Evolutionary conservation across 2,329 filamentous ascomycete genomes (phyloP).

Genomic region (Fusarium sp.): DNA sequence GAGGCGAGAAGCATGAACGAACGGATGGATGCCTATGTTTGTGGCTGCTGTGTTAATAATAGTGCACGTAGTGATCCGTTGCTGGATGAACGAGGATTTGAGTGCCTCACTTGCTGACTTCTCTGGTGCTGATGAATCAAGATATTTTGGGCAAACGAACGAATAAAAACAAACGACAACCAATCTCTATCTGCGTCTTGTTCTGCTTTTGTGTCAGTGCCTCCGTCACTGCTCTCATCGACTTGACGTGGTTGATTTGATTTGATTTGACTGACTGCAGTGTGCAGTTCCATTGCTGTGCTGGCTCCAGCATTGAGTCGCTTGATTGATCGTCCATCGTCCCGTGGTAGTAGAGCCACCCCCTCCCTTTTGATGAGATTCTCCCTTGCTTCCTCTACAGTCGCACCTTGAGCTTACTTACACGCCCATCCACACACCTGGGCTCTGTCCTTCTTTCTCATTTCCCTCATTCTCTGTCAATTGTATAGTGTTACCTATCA

Average conservation of each 20-base stretch:
- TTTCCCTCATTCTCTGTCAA: slow-evolving; percentile 7
- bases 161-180: slow-evolving; percentile 17
- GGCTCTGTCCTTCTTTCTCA: slow-evolving; percentile 1
- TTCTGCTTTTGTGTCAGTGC: slow-evolving; percentile 37
- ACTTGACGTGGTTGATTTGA: slow-evolving; percentile 37
- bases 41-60: slow-evolving; percentile 27
- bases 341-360: slow-evolving; percentile 29
- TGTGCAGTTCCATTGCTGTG: slow-evolving; percentile 38
- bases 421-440: slow-evolving; percentile 37
- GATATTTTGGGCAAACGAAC: slow-evolving; percentile 11
- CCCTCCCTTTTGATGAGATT: neutral
- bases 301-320: slow-evolving; percentile 41
- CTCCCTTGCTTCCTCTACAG: slow-evolving; percentile 32
- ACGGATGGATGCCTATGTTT: slow-evolving; percentile 10
- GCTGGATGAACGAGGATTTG: slow-evolving; percentile 32
- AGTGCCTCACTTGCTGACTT: slow-evolving; percentile 1
- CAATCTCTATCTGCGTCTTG: slow-evolving; percentile 26
- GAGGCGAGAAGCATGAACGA: slow-evolving; percentile 8
- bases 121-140: slow-evolving; percentile 31
- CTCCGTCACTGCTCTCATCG: slow-evolving; percentile 36
- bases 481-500: neutral
- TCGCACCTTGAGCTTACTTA: slow-evolving; percentile 30
- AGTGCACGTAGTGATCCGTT: slow-evolving; percentile 10
- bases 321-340: slow-evolving; percentile 37
- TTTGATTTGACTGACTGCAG: slow-evolving; percentile 25